Evolutionary conservation across 257 asterid genomes (phyloP).

Genomic region (Solanum arcanum): DNA sequence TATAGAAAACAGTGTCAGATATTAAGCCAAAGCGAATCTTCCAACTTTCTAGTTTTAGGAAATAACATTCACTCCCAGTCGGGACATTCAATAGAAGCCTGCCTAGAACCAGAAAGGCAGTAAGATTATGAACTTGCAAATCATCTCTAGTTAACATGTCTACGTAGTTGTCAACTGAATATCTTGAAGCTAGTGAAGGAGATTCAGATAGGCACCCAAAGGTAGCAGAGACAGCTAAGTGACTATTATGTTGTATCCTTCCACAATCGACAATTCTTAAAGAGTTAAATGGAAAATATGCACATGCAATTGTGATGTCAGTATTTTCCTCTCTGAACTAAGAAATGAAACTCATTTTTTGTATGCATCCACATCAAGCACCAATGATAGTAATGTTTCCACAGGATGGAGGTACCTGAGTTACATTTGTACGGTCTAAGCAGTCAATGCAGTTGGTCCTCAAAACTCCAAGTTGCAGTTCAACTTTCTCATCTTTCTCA

Average conservation of each 20-base stretch:
- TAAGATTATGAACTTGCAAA: background rate
- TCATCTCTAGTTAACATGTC: background rate
- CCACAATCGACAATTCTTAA: background rate
- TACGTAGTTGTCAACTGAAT: background rate
- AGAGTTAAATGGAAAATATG: background rate
- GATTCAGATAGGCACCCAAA: background rate
- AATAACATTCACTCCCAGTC: background rate
- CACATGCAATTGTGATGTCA: background rate
- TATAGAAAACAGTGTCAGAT: background rate
- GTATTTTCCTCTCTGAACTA: background rate
- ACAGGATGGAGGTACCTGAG: conserved; percentile 44
- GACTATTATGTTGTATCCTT: background rate
- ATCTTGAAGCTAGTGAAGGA: background rate
- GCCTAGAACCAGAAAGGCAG: background rate
- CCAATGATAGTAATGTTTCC: background rate
- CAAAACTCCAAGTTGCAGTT: conserved; percentile 72
- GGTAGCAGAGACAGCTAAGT: background rate
- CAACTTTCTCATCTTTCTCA: conserved; percentile 76
- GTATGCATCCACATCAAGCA: background rate
- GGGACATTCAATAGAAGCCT: background rate
- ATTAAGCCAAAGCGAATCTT: background rate
- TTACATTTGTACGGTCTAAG: conserved; percentile 97
- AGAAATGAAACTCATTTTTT: background rate
- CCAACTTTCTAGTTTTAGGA: background rate
- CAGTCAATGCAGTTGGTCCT: conserved; percentile 92